phyloP scores from a whole-genome alignment of 129 eudicot genomes.

The Daucus carota region DH1_v3.0 NC_030384.2:37144501-37145000 shows the following conservation, averaged over 20 bases:
- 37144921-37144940: too few species aligned
- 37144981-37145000: constrained; percentile 3
- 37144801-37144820: too few species aligned
- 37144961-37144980: background rate
- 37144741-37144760: constrained; percentile 8
- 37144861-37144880: too few species aligned
- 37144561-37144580: background rate
- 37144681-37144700: background rate
- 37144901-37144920: too few species aligned
- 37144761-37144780: background rate
- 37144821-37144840: too few species aligned
- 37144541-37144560: background rate
- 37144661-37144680: background rate
- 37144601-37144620: too few species aligned
- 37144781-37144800: background rate
- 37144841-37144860: too few species aligned
- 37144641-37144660: too few species aligned
- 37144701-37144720: background rate
- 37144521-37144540: background rate
- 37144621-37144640: background rate
- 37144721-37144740: background rate
- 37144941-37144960: constrained; percentile 1
- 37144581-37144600: too few species aligned
- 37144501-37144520: background rate
- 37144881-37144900: too few species aligned